These are phyloP conservation scores for Hypoxylon trugodes DNA, from an alignment of 495 filamentous ascomycete genomes.

Conservation along the genomic window DNA sequence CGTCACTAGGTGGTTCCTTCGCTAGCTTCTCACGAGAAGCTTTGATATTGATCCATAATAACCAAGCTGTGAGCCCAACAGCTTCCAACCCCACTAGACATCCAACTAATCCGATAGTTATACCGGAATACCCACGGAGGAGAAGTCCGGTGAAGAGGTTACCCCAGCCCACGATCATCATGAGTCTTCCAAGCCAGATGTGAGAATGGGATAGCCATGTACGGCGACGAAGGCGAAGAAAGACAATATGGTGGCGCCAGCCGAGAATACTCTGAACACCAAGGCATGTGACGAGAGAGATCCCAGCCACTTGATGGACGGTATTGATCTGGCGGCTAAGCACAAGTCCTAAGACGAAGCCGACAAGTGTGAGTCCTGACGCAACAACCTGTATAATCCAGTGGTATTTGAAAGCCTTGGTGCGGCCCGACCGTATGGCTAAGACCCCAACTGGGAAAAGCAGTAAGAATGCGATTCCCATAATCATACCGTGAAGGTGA, in stretches of 20 bases:
- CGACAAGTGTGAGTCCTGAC: neutral
- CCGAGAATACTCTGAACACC: conserved; percentile 5
- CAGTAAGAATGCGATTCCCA: conserved; percentile 3
- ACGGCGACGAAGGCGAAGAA: conserved; percentile 5
- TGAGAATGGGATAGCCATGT: conserved; percentile 13
- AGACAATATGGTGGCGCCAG: conserved; percentile 16
- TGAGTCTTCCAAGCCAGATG: conserved; percentile 10
- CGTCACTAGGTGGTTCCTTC: neutral
- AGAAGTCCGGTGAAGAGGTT: conserved; percentile 1
- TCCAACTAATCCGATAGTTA: neutral
- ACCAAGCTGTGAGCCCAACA: neutral
- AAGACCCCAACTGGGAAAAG: conserved; percentile 6
- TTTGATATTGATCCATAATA: neutral
- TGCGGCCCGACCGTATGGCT: conserved; percentile 9
- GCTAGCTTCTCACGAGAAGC: neutral
- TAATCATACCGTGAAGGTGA: conserved; percentile 3
- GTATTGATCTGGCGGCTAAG: neutral
- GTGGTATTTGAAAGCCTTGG: conserved; percentile 11
- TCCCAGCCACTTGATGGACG: conserved; percentile 6
- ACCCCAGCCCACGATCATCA: conserved; percentile 7
- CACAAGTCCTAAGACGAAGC: neutral
- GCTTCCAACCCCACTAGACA: neutral
- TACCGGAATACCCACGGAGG: conserved; percentile 1
- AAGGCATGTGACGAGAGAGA: conserved; percentile 1
- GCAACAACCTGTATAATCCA: conserved; percentile 7